Conservation (phyloP, 495 filamentous ascomycete genomes). For the Aspergillus homomorphus region DNA sequence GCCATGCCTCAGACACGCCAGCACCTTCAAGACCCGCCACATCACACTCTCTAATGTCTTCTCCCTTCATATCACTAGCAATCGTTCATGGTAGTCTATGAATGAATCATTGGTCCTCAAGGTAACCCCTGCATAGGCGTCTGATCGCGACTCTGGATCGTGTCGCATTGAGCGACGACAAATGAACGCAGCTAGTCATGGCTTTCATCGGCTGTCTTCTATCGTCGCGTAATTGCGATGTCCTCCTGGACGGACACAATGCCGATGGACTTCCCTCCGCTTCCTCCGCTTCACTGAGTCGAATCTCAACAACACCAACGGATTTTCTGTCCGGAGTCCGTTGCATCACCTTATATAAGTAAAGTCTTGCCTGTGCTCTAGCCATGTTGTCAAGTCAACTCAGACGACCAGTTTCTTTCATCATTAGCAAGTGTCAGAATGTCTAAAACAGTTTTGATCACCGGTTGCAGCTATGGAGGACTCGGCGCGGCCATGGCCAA, state of each 20-base stretch:
- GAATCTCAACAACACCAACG: background rate
- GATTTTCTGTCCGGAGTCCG: slow-evolving; percentile 1
- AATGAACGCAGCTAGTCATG: too few relatives aligned
- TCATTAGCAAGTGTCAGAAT: background rate
- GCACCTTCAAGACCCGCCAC: too few relatives aligned
- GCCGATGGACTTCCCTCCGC: slow-evolving; percentile 1
- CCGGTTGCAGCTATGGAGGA: slow-evolving; percentile 46
- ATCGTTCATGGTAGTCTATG: too few relatives aligned
- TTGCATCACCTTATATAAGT: background rate
- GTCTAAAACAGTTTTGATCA: slow-evolving; percentile 36
- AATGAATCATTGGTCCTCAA: too few relatives aligned
- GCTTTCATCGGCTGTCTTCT: too few relatives aligned
- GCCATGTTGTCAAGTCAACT: background rate
- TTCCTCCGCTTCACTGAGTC: background rate
- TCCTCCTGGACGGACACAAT: background rate
- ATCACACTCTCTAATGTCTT: too few relatives aligned
- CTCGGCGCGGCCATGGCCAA: slow-evolving; percentile 41
- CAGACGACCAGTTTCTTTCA: background rate
- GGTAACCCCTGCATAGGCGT: too few relatives aligned
- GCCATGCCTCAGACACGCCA: too few relatives aligned
- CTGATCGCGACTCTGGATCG: too few relatives aligned
- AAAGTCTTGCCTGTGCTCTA: background rate
- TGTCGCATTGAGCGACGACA: too few relatives aligned
- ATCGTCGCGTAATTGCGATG: too few relatives aligned
- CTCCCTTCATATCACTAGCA: too few relatives aligned